These are phyloP conservation scores for Vitis rotundifolia DNA, from an alignment of 164 flowering plant genomes.

Conservation along the genomic window DNA sequence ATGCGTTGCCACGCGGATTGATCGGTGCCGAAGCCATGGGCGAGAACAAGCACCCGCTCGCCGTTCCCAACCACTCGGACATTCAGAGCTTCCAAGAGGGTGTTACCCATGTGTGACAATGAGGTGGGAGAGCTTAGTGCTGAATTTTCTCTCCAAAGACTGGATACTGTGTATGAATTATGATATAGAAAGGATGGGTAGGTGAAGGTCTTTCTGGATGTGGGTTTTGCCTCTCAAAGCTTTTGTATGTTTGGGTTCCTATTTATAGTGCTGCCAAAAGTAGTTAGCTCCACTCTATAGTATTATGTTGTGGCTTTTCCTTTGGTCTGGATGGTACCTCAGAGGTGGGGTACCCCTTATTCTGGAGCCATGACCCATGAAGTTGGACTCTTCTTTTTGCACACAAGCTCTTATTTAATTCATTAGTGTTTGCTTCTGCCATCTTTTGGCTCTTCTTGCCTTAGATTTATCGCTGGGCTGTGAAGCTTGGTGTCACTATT, in stretches of 20 bases:
- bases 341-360: too few relatives aligned
- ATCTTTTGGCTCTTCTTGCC: too few relatives aligned
- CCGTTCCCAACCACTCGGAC: conserved; percentile 77
- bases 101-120: conserved; percentile 30
- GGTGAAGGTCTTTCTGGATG: background rate
- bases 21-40: conserved; percentile 95
- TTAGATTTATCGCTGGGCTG: too few relatives aligned
- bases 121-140: background rate
- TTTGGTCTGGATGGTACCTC: too few relatives aligned
- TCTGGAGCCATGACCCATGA: background rate
- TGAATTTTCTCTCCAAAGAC: background rate
- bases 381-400: background rate
- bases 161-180: background rate
- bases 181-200: background rate
- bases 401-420: too few relatives aligned
- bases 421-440: too few relatives aligned
- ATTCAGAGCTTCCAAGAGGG: conserved; percentile 67
- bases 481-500: too few relatives aligned
- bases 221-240: background rate
- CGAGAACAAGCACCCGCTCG: conserved; percentile 59
- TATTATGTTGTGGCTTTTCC: background rate
- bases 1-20: conserved; percentile 93
- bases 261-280: conserved; percentile 4
- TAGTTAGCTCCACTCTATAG: background rate
- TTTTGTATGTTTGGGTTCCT: background rate